Evolutionary conservation across 768 basidiomycete species (phyloP), one percentile per base, ranked within the genome.

Genomic region (Russula vinacea): DNA sequence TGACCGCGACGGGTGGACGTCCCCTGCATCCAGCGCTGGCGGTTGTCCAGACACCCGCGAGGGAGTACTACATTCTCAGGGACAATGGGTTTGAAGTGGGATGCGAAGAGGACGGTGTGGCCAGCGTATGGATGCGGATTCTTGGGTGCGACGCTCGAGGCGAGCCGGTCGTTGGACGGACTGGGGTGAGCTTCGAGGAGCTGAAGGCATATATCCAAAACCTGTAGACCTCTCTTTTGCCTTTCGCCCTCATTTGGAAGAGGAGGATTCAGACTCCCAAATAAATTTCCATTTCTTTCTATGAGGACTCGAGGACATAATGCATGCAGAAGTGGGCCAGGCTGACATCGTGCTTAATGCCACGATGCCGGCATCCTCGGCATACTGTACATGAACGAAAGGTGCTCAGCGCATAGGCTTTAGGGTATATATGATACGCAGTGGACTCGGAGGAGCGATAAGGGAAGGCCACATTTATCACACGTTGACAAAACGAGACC

Each of bases 21-120:
- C 70, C 76, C 3, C 74, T 92, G 19, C 89, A 91, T 69, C 73
- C 75, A 1, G 86, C 86, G 2, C 69, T 92, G 6, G 90, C 90
- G 1, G 76, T 82, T 19, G 81, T 91, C 10, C 90, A 89, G 71
- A 92, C 90, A 0, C 84, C 84, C 2, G 77, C 75, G 39, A 74
- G 90, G 62, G 87, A 86, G 71, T 89, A 90, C 70, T 86, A 79
- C 68, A 78, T 92, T 39, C 72, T 92, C 65, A 82, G 79, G 60
- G 87, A 90, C 63, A 91, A 88, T 60, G 90, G 90, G 17, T 85
- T 89, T 83, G 83, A 88, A 68, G 78, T 92, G 16, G 90, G 90
- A 8, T 79, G 77, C 60, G 90, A 92, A 72, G 89, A 92, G 68
- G 87, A 88, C 8, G 89, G 88, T 0, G 77, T 91, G 29, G 80